These are phyloP conservation scores for Tetrahymena thermophila DNA, from an alignment of 73 alveolate species.

Conservation along the genomic window DNA sequence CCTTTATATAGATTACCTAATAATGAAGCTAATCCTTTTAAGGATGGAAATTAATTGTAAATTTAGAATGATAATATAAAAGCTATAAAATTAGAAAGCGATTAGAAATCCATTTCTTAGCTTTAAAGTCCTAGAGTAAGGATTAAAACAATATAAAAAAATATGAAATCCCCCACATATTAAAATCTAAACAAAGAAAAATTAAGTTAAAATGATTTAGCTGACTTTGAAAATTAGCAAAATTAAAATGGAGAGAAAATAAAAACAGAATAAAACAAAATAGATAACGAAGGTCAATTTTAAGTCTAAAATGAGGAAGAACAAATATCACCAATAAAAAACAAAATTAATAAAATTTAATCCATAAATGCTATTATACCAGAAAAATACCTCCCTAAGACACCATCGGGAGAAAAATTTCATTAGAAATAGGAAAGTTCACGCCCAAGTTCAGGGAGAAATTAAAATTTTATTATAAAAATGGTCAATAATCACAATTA, in stretches of 20 bases:
- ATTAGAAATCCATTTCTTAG: not conserved
- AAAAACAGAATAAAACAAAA: not conserved
- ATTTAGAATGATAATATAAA: not conserved
- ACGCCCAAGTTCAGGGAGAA: not conserved
- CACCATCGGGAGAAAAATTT: not conserved
- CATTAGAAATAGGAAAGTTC: not conserved
- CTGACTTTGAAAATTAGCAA: not conserved
- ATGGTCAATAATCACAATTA: not conserved
- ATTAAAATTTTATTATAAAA: not conserved
- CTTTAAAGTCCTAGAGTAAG: not conserved
- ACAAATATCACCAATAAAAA: not conserved
- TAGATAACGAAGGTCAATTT: not conserved
- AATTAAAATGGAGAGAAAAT: not conserved
- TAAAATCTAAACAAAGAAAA: not conserved
- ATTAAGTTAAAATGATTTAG: not conserved
- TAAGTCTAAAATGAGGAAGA: not conserved
- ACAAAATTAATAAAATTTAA: not conserved
- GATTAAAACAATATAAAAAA: not conserved
- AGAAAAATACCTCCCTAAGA: not conserved
- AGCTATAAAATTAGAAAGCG: not conserved
- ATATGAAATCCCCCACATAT: not conserved
- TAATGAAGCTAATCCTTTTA: not conserved
- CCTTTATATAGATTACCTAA: not conserved
- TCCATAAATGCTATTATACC: not conserved
- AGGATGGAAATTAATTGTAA: not conserved